Evolutionary conservation across 2,329 filamentous ascomycete genomes (phyloP).

Genomic region (Stagonosporopsis tanaceti): DNA sequence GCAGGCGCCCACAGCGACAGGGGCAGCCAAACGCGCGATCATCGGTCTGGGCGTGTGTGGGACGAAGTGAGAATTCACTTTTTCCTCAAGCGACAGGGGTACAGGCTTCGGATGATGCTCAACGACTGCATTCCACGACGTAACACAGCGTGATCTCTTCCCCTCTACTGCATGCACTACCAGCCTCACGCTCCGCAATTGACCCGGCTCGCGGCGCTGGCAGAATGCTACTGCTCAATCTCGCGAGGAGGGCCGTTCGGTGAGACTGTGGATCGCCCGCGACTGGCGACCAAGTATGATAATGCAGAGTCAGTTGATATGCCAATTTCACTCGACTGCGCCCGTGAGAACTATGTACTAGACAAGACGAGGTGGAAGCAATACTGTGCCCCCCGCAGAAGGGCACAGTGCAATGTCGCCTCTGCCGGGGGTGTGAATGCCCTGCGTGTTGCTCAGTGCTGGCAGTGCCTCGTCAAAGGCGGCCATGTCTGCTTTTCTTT

Average conservation of each 20-base stretch:
- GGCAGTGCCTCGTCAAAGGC: conserved; percentile 29
- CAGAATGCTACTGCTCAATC: conserved; percentile 23
- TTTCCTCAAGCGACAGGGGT: conserved; percentile 32
- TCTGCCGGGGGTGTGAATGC: conserved; percentile 19
- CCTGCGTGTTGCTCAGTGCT: conserved; percentile 30
- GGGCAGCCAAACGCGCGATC: conserved; percentile 35
- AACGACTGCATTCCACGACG: conserved; percentile 32
- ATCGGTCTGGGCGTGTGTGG: conserved; percentile 28
- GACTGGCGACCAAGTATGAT: conserved; percentile 5
- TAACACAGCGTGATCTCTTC: conserved; percentile 30
- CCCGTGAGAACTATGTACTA: conserved; percentile 28
- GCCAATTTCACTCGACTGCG: conserved; percentile 21
- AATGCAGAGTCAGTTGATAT: conserved; percentile 21
- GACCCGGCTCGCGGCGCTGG: conserved; percentile 26
- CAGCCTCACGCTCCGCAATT: conserved; percentile 37
- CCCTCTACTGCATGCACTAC: conserved; percentile 33
- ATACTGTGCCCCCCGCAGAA: conserved; percentile 22
- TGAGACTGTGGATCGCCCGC: conserved; percentile 16
- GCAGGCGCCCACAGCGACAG: conserved; percentile 39
- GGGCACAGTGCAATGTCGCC: conserved; percentile 2
- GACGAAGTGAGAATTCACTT: conserved; percentile 34
- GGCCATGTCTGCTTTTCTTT: conserved; percentile 45
- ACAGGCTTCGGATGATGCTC: conserved; percentile 26
- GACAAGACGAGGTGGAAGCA: conserved; percentile 16
- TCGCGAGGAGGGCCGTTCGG: conserved; percentile 19